Base-by-base conservation (phyloP, 768 basidiomycete species). In the Rhizopogon vinicolor region DNA sequence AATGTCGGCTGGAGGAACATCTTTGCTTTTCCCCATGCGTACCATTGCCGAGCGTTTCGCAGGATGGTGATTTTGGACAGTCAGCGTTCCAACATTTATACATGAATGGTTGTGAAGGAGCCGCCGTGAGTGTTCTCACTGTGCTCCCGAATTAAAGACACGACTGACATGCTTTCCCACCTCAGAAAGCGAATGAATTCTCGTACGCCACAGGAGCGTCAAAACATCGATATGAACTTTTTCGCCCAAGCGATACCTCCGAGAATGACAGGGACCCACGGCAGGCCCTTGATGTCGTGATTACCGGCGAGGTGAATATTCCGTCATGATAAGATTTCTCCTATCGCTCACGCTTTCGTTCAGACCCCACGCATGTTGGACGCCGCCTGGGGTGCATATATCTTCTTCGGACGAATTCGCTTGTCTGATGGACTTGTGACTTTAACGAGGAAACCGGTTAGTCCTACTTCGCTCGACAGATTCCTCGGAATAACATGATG, bases 381-480 rank as follows among this genome's bases (percentile, higher is more conserved):
- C 56, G 71, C 73, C 40, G 83, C 84, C 7, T 91, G 89, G 86
- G 85, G 83, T 5, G 80, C 81, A 10, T 88, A 80, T 67, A 76
- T 66, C 55, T 82, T 85, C 63, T 72, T 74, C 10, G 89, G 89
- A 48, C 72, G 80, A 25, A 75, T 88, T 44, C 73, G 79, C 35
- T 57, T 72, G 28, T 72, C 73, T 40, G 82, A 87, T 64, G 88
- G 87, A 16, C 67, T 75, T 61, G 78, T 91, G 58, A 73, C 75
- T 46, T 71, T 89, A 65, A 79, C 78, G 65, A 78, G 87, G 64
- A 76, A 82, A 69, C 80, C 84, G 61, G 85, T 87, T 62, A 58
- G 81, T 57, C 51, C 35, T 52, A 54, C 59, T 46, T 51, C 62
- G 54, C 51, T 35, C 56, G 28, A 41, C 22, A 10, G 19, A 35